A percentile compares a stretch with the other conserved stretches of the same genome.
phyloP scores from a whole-genome alignment of 1,139 yeast species.

The Sugiyamaella paludigena region DNA sequence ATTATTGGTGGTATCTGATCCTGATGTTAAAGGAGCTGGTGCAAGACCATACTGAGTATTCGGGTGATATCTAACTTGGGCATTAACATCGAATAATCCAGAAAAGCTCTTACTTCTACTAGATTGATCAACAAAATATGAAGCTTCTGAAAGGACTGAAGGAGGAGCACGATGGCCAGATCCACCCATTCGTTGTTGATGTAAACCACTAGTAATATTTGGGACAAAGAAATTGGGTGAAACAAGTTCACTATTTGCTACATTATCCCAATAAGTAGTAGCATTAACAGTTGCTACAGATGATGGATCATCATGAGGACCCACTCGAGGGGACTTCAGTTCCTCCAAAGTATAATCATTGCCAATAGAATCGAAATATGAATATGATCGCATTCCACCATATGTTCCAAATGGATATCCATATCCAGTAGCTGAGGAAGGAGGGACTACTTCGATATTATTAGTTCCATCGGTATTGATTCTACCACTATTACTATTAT shows the following conservation, averaged over 20 bases:
- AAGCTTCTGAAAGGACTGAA: neutral
- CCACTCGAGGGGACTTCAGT: constrained; percentile 15
- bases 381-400: constrained; percentile 14
- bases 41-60: constrained; percentile 11
- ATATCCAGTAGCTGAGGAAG: constrained; percentile 1
- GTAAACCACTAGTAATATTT: neutral
- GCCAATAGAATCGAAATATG: constrained; percentile 16
- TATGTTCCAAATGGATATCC: constrained; percentile 6
- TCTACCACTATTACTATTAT: neutral
- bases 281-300: neutral
- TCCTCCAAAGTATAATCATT: constrained; percentile 10
- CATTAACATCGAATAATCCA: constrained; percentile 22
- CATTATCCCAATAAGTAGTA: constrained; percentile 28
- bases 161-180: too few relatives aligned
- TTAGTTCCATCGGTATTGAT: neutral
- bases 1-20: constrained; percentile 6
- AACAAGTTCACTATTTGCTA: constrained; percentile 27
- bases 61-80: constrained; percentile 15
- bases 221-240: constrained; percentile 23
- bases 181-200: neutral
- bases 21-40: neutral
- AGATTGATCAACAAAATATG: constrained; percentile 19
- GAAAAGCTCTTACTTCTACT: constrained; percentile 26
- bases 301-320: constrained; percentile 10
- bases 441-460: neutral